Conservation (phyloP, 371 early-diverging fungal species). For the Chytridium lagenaria region DNA sequence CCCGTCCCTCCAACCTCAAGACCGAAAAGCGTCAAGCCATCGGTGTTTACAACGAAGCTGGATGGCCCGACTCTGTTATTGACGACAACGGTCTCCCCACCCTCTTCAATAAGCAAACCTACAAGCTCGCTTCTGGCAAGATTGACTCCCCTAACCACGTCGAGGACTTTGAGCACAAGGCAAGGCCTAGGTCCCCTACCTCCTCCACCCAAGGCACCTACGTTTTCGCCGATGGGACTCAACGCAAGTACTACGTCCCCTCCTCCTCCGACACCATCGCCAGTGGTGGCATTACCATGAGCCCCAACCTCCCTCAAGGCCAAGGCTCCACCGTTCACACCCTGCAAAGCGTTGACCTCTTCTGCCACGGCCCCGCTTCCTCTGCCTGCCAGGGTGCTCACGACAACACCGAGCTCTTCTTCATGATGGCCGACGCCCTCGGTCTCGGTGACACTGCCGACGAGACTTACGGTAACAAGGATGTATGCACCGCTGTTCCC, state of each 20-base stretch:
- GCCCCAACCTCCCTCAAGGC: slow-evolving; percentile 25
- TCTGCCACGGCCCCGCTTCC: slow-evolving; percentile 42
- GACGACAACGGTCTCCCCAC: slow-evolving; percentile 75
- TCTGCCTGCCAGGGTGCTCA: slow-evolving; percentile 21
- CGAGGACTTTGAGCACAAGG: slow-evolving; percentile 63
- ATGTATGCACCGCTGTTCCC: background rate
- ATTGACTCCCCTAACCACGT: slow-evolving; percentile 63
- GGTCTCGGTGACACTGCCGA: slow-evolving; percentile 41
- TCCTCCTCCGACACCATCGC: slow-evolving; percentile 34
- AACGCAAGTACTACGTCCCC: slow-evolving; percentile 9
- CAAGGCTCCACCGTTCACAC: slow-evolving; percentile 40
- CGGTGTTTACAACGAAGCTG: slow-evolving; percentile 68
- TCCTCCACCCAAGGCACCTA: slow-evolving; percentile 24
- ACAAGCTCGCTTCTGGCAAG: slow-evolving; percentile 68
- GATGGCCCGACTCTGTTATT: slow-evolving; percentile 68
- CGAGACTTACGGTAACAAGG: background rate
- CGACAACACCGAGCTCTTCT: too few relatives aligned
- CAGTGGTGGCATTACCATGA: slow-evolving; percentile 17
- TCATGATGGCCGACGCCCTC: slow-evolving; percentile 46
- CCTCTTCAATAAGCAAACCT: slow-evolving; percentile 58
- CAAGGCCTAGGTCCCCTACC: slow-evolving; percentile 5
- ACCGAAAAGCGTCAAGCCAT: slow-evolving; percentile 63
- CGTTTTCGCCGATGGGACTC: slow-evolving; percentile 53
- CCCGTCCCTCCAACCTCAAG: slow-evolving; percentile 15
- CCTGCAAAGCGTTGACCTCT: slow-evolving; percentile 48